Evolutionary conservation across 805 yeast genomes (phyloP).

Genomic region (Candida dajiaensis): DNA sequence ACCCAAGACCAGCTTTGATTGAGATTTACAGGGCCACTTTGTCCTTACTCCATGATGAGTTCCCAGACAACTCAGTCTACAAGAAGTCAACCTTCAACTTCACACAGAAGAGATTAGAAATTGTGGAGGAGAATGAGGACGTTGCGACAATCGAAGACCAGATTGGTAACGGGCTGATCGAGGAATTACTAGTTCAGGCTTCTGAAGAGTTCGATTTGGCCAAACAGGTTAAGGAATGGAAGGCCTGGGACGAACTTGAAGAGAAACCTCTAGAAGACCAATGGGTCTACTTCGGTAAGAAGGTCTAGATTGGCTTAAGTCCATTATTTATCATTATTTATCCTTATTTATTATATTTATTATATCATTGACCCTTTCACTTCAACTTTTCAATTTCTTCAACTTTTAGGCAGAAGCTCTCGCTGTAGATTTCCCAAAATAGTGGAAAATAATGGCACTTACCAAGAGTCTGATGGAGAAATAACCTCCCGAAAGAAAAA

Average conservation of each 20-base stretch:
- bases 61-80: constrained; percentile 71
- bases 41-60: constrained; percentile 46
- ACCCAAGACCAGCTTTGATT: constrained; percentile 74
- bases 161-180: constrained; percentile 80
- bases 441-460: neutral
- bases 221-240: constrained; percentile 59
- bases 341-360: neutral
- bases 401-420: too few species aligned
- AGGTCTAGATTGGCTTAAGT: constrained; percentile 22
- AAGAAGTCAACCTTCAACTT: constrained; percentile 67
- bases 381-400: too few species aligned
- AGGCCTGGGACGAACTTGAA: constrained; percentile 75
- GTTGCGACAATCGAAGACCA: constrained; percentile 60
- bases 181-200: constrained; percentile 78
- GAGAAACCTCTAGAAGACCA: constrained; percentile 77
- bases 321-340: neutral
- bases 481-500: neutral
- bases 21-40: constrained; percentile 69
- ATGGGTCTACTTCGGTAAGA: constrained; percentile 77
- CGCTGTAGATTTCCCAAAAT: too few species aligned
- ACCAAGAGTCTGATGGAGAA: neutral
- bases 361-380: neutral
- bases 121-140: constrained; percentile 59
- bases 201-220: constrained; percentile 71
- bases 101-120: constrained; percentile 60